Conservation (phyloP, 2,329 filamentous ascomycete genomes). For the Colletotrichum tanaceti region DNA sequence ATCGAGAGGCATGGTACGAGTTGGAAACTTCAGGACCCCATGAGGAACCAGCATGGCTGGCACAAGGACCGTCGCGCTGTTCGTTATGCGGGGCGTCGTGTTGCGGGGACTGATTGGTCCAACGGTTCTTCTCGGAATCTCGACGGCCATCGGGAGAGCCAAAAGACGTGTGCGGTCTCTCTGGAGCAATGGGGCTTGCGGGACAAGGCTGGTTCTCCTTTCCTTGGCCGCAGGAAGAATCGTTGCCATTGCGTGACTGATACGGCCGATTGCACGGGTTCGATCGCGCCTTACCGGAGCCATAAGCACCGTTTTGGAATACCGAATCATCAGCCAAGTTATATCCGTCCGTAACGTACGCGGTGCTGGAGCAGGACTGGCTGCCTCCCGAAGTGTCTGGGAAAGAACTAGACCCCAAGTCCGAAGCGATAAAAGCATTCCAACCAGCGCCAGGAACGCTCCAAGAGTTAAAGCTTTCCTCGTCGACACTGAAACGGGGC, state of each 20-base stretch:
- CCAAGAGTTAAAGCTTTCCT: slow-evolving; percentile 39
- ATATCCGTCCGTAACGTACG: neutral
- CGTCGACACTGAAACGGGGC: slow-evolving; percentile 13
- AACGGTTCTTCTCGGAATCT: neutral
- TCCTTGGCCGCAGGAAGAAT: neutral
- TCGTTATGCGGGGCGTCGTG: neutral
- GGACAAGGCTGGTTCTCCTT: slow-evolving; percentile 28
- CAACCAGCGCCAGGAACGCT: slow-evolving; percentile 1
- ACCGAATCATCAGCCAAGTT: neutral
- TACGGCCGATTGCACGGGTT: slow-evolving; percentile 13
- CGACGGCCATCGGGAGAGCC: neutral
- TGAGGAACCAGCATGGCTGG: neutral
- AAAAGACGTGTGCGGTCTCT: neutral
- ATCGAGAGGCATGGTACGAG: neutral
- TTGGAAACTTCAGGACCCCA: neutral
- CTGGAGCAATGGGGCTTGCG: neutral
- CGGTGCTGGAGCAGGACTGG: slow-evolving; percentile 1
- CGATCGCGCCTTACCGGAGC: neutral
- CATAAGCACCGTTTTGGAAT: too few species aligned
- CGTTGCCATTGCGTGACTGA: neutral
- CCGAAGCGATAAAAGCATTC: neutral
- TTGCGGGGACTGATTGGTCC: neutral
- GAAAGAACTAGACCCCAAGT: neutral
- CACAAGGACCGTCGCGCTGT: neutral
- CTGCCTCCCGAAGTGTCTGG: neutral